phyloP scores from a whole-genome alignment of 495 filamentous ascomycete species.

The Aspergillus bertholletiae region DNA sequence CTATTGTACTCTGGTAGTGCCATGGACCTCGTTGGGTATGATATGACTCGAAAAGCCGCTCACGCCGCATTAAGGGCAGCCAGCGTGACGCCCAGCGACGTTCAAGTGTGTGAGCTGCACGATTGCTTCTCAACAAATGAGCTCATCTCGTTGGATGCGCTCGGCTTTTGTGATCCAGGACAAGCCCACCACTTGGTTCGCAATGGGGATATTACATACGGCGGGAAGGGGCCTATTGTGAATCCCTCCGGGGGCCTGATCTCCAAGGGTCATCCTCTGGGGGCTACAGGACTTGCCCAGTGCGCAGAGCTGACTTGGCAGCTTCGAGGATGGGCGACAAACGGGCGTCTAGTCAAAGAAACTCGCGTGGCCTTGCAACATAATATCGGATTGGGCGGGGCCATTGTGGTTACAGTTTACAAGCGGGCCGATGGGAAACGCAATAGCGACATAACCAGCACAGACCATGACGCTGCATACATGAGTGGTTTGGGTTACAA shows the following conservation, averaged over 20 bases:
- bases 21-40: slow-evolving; percentile 85
- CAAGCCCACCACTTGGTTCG: slow-evolving; percentile 93
- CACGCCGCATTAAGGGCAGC: slow-evolving; percentile 70
- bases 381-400: slow-evolving; percentile 90
- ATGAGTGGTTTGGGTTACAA: slow-evolving; percentile 85
- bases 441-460: no score
- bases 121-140: slow-evolving; percentile 98
- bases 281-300: slow-evolving; percentile 89
- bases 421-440: slow-evolving; percentile 78
- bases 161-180: slow-evolving; percentile 73
- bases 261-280: slow-evolving; percentile 92
- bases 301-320: slow-evolving; percentile 97
- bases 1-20: slow-evolving; percentile 68
- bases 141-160: slow-evolving; percentile 81
- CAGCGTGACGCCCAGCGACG: slow-evolving; percentile 59
- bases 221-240: slow-evolving; percentile 78
- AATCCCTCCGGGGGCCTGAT: slow-evolving; percentile 95
- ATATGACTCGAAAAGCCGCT: slow-evolving; percentile 73
- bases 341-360: slow-evolving; percentile 69
- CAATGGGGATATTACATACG: slow-evolving; percentile 86
- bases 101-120: slow-evolving; percentile 88
- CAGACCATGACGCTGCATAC: slow-evolving; percentile 46
- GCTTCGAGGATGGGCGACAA: slow-evolving; percentile 91
- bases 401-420: slow-evolving; percentile 88
- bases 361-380: slow-evolving; percentile 81